Conservation (phyloP, 78 protist species). For the Dictyostelium firmibasis region DNA sequence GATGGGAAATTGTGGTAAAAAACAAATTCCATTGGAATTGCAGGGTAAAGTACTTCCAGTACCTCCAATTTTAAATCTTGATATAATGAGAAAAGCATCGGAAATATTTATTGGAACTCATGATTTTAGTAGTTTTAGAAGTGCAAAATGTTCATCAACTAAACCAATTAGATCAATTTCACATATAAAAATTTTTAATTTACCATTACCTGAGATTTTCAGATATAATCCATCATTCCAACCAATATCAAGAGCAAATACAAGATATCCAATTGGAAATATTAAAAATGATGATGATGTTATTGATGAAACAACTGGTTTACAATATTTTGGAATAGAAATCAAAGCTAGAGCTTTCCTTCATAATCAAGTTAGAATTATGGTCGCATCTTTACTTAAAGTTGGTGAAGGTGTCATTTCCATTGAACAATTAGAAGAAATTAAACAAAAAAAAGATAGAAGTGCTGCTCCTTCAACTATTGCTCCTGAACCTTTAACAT, state of each 20-base stretch:
- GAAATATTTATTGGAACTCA: conserved; percentile 17
- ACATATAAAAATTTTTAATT: neutral
- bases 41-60: conserved; percentile 21
- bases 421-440: neutral
- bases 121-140: conserved; percentile 45
- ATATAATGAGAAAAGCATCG: conserved; percentile 1
- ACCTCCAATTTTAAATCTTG: neutral
- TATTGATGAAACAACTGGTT: neutral
- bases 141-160: conserved; percentile 33
- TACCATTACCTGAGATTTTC: conserved; percentile 13
- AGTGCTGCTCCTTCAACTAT: conserved; percentile 42
- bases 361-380: conserved; percentile 70
- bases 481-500: conserved; percentile 46
- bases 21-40: conserved; percentile 27
- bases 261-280: neutral
- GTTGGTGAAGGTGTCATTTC: conserved; percentile 27
- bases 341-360: conserved; percentile 57
- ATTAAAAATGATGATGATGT: neutral
- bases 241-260: neutral
- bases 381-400: conserved; percentile 18
- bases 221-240: neutral
- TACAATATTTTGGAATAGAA: conserved; percentile 56
- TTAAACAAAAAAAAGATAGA: conserved; percentile 20
- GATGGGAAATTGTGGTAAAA: neutral
- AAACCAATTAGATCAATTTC: conserved; percentile 15